These are phyloP conservation scores for Fomitopsis serialis DNA, from an alignment of 768 basidiomycete species.

Conservation along the genomic window DNA sequence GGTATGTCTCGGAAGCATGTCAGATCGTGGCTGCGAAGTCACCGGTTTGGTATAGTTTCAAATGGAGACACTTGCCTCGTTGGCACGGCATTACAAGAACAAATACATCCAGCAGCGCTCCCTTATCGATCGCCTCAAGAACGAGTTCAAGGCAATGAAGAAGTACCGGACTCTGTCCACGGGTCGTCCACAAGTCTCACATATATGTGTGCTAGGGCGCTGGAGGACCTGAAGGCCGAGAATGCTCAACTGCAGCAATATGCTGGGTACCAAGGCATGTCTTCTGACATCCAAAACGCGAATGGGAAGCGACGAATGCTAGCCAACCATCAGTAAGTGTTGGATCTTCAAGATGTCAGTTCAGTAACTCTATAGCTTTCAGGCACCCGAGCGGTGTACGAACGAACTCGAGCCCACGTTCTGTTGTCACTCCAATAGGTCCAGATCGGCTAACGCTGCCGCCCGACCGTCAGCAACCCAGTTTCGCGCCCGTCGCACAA, in stretches of 20 bases:
- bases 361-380: background rate
- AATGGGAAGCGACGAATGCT: conserved; percentile 65
- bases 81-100: conserved; percentile 58
- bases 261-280: conserved; percentile 24
- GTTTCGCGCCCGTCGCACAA: conserved; percentile 17
- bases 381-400: conserved; percentile 14
- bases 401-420: conserved; percentile 55
- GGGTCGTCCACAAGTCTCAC: background rate
- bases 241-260: conserved; percentile 41
- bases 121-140: conserved; percentile 47
- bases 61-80: conserved; percentile 65
- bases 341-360: background rate
- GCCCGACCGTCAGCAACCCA: conserved; percentile 49
- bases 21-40: background rate
- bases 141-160: conserved; percentile 43
- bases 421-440: conserved; percentile 46
- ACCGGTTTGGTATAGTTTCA: conserved; percentile 53
- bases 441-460: conserved; percentile 67
- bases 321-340: conserved; percentile 34
- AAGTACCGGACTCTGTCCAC: conserved; percentile 29
- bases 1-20: conserved; percentile 30
- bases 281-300: conserved; percentile 38
- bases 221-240: conserved; percentile 43
- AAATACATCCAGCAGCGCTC: conserved; percentile 52
- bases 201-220: conserved; percentile 31